A percentile compares a stretch with the other conserved stretches of the same genome.
Evolutionary conservation across 331 rosid genomes (phyloP).

Genomic region (Prunus yedoensis): DNA sequence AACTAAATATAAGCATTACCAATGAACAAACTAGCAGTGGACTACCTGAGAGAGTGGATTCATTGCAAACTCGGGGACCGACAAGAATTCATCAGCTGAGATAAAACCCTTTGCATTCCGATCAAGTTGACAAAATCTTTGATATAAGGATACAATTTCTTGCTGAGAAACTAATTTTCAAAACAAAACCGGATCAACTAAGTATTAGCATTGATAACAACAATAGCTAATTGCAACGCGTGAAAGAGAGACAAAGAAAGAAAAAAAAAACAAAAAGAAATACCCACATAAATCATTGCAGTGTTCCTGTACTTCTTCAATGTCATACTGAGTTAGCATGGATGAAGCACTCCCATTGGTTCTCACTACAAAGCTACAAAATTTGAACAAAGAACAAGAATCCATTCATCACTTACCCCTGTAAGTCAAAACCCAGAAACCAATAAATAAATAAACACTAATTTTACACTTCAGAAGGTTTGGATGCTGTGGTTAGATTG

Average conservation of each 20-base stretch:
- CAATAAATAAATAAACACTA: background rate
- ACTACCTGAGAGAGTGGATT: conserved; percentile 90
- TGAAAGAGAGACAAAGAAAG: background rate
- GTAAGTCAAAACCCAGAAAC: conserved; percentile 5
- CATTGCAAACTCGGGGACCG: conserved; percentile 91
- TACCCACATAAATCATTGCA: conserved; percentile 64
- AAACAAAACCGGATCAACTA: conserved; percentile 24
- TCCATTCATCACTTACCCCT: conserved; percentile 3
- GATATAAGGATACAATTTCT: conserved; percentile 75
- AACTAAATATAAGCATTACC: background rate
- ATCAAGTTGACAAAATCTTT: conserved; percentile 94
- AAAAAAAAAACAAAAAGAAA: background rate
- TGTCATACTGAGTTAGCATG: conserved; percentile 87
- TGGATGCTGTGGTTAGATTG: background rate
- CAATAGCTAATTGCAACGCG: background rate
- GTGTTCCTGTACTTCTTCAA: conserved; percentile 86
- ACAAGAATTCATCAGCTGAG: conserved; percentile 86
- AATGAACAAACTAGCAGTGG: background rate
- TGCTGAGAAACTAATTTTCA: conserved; percentile 72
- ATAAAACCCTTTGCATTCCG: conserved; percentile 87
- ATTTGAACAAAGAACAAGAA: background rate
- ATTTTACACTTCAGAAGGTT: background rate
- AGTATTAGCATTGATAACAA: conserved; percentile 7
- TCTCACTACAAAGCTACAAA: conserved; percentile 12
- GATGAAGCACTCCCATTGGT: conserved; percentile 76